Evolutionary conservation across 495 filamentous ascomycete species (phyloP).

Genomic region (Penicillium herquei): DNA sequence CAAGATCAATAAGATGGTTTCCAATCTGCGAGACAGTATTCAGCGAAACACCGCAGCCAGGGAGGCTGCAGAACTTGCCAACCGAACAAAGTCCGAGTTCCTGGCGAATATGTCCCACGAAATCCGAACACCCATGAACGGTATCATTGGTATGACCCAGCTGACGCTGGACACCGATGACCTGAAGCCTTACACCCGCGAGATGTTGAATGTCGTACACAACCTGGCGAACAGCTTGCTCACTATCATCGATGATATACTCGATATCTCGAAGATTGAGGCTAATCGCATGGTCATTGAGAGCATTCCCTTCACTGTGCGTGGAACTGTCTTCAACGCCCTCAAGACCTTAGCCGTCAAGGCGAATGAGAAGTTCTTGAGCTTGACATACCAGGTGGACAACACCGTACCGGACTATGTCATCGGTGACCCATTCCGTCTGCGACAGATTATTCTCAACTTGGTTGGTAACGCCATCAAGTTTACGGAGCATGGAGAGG

Average conservation of each 20-base stretch:
- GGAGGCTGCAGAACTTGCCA: conserved; percentile 94
- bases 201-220: conserved; percentile 99
- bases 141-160: conserved; percentile 93
- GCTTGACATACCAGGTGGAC: conserved; percentile 91
- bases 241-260: conserved; percentile 98
- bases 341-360: conserved; percentile 94
- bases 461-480: conserved; percentile 68
- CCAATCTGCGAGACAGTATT: conserved; percentile 91
- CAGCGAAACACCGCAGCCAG: conserved; percentile 96
- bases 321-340: conserved; percentile 95
- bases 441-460: conserved; percentile 85
- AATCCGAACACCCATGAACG: conserved; percentile 92
- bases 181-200: conserved; percentile 88
- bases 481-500: conserved; percentile 96
- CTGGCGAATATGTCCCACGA: conserved; percentile 99
- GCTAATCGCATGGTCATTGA: conserved; percentile 99
- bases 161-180: conserved; percentile 91
- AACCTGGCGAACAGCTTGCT: conserved; percentile 95
- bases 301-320: conserved; percentile 92
- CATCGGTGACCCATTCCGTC: conserved; percentile 92
- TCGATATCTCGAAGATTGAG: conserved; percentile 99
- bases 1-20: conserved; percentile 99
- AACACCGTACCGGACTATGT: conserved; percentile 95
- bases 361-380: conserved; percentile 95
- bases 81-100: conserved; percentile 98